Conservation (phyloP, 2,329 filamentous ascomycete species). For the Clarireedia hainanense region DNA sequence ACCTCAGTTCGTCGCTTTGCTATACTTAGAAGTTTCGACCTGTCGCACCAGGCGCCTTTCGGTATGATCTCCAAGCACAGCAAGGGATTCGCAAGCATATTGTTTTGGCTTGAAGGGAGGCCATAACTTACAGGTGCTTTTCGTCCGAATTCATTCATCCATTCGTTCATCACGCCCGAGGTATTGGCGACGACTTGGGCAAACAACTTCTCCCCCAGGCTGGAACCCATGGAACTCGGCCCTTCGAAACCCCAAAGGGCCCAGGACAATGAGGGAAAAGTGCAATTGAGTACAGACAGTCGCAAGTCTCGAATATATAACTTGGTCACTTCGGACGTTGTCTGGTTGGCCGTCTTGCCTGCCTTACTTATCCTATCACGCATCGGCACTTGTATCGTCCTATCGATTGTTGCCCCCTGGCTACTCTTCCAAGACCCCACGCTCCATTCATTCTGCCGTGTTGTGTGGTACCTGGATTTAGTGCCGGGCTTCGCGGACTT, state of each 20-base stretch:
- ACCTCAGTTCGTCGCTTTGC: neutral
- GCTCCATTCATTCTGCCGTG: neutral
- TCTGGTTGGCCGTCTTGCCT: too few species aligned
- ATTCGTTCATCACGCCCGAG: neutral
- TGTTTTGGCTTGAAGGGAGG: neutral
- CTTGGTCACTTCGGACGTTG: too few species aligned
- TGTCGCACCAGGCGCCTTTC: neutral
- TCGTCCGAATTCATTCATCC: neutral
- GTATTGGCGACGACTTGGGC: neutral
- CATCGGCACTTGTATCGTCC: neutral
- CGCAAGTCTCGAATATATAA: too few species aligned
- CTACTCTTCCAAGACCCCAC: neutral
- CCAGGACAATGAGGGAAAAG: too few species aligned
- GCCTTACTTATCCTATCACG: too few species aligned
- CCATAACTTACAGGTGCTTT: neutral
- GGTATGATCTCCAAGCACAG: neutral
- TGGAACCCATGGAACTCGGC: too few species aligned
- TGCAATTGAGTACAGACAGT: too few species aligned
- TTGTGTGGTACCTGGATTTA: neutral
- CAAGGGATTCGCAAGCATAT: neutral
- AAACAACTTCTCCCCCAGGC: neutral
- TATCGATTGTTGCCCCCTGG: neutral
- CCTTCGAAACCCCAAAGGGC: too few species aligned
- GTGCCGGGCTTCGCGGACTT: neutral
- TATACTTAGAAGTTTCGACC: neutral